These are phyloP conservation scores for Suillus weaverae DNA, from an alignment of 768 basidiomycete genomes.

Conservation along the genomic window DNA sequence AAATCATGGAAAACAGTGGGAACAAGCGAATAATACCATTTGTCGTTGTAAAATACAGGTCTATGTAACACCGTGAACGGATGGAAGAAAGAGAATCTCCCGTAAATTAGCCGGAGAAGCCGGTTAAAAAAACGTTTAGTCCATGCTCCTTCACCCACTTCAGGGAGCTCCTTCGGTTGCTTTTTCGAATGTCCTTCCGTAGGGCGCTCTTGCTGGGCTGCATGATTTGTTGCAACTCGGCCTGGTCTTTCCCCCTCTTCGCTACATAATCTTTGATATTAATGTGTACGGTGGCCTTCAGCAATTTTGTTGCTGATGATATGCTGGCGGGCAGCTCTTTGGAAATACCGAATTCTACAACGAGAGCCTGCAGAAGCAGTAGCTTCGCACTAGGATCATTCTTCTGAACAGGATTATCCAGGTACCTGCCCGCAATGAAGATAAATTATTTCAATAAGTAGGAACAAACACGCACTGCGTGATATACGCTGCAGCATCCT, in stretches of 20 bases:
- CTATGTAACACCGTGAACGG: background rate
- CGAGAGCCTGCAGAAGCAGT: constrained; percentile 67
- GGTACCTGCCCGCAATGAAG: constrained; percentile 17
- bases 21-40: background rate
- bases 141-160: constrained; percentile 66
- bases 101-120: constrained; percentile 38
- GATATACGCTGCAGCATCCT: constrained; percentile 29
- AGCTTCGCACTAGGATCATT: constrained; percentile 36
- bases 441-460: background rate
- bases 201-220: constrained; percentile 62
- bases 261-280: constrained; percentile 75
- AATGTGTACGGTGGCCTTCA: constrained; percentile 67
- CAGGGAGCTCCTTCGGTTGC: constrained; percentile 45
- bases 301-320: constrained; percentile 62
- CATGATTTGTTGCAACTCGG: constrained; percentile 59
- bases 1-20: background rate
- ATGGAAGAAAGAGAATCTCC: background rate
- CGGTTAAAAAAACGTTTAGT: constrained; percentile 61
- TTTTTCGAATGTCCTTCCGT: constrained; percentile 56
- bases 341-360: constrained; percentile 73
- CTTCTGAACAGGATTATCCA: constrained; percentile 21
- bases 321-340: constrained; percentile 55
- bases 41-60: background rate
- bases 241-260: constrained; percentile 60
- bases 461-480: constrained; percentile 18